Conservation (phyloP, 768 basidiomycete species). For the Candolleomyces eurysporus region DNA sequence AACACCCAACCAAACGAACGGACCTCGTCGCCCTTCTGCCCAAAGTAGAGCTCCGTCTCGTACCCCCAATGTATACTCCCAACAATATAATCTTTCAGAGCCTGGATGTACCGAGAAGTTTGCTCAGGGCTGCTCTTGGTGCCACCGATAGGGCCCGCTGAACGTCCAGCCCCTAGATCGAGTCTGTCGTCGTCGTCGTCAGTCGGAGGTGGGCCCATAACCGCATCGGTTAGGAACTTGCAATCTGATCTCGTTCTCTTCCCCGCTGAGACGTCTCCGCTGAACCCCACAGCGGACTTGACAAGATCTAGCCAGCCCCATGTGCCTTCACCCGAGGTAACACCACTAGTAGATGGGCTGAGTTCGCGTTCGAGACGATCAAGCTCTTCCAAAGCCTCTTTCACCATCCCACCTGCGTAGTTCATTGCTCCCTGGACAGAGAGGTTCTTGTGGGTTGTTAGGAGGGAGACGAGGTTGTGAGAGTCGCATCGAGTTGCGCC, state of each 20-base stretch:
- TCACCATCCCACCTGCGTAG: conserved; percentile 10
- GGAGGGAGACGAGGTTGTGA: conserved; percentile 8
- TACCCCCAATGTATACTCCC: conserved; percentile 29
- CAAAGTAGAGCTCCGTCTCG: conserved; percentile 61
- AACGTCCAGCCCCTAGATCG: no score
- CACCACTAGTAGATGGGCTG: background rate
- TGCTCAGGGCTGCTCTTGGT: no score
- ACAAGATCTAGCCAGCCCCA: background rate
- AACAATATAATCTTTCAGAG: conserved; percentile 9
- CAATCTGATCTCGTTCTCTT: background rate
- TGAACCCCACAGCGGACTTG: background rate
- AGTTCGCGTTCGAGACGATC: conserved; percentile 4
- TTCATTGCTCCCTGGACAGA: conserved; percentile 11
- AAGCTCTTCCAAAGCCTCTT: conserved; percentile 8
- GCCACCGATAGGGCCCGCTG: no score
- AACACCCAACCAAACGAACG: conserved; percentile 65
- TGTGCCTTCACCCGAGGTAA: no score
- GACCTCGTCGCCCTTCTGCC: conserved; percentile 54
- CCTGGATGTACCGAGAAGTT: conserved; percentile 1
- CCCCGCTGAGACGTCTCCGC: no score
- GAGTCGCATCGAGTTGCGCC: background rate
- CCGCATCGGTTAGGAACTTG: background rate
- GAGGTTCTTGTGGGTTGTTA: conserved; percentile 5
- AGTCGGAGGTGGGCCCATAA: background rate
- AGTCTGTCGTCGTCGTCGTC: background rate